Evolutionary conservation across 1,284 basidiomycete genomes (phyloP).

Genomic region (Pulchroboletus neoregius): DNA sequence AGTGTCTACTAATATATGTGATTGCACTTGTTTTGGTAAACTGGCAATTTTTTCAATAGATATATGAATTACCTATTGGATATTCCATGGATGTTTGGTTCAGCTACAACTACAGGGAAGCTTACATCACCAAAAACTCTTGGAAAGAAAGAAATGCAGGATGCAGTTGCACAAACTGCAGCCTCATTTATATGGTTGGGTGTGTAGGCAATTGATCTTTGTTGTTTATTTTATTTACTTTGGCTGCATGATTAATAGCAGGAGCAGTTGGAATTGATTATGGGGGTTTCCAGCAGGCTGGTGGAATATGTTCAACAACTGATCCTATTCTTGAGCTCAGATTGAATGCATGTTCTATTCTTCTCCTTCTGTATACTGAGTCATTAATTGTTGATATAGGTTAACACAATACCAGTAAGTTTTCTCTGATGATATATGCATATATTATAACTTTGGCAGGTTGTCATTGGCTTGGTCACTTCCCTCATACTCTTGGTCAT

Average conservation of each 20-base stretch:
- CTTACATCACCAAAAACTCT: not conserved
- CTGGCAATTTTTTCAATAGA: not conserved
- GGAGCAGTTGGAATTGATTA: not conserved
- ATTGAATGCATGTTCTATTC: slow-evolving; percentile 12
- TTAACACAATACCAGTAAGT: not conserved
- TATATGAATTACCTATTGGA: not conserved
- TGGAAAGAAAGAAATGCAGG: not conserved
- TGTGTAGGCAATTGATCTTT: not conserved
- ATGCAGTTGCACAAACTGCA: slow-evolving; percentile 6
- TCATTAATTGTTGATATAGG: not conserved
- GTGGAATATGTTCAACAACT: not conserved
- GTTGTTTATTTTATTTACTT: not conserved
- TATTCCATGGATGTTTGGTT: not conserved
- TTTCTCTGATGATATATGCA: not conserved
- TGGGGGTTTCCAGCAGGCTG: slow-evolving; percentile 6
- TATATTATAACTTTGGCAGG: not conserved
- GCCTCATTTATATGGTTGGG: slow-evolving; percentile 17
- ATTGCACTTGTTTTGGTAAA: not conserved
- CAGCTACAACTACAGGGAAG: not conserved
- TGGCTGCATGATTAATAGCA: not conserved
- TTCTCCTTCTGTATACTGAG: not conserved
- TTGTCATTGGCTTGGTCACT: slow-evolving; percentile 2
- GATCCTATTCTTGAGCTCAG: slow-evolving; percentile 1
- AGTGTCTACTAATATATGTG: not conserved
- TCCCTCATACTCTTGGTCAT: slow-evolving; percentile 1